A percentile compares a stretch with the other conserved stretches of the same genome.
These are phyloP conservation scores for Paraurostyla sp. DNA, from an alignment of 73 alveolate species.

Conservation along the genomic window DNA sequence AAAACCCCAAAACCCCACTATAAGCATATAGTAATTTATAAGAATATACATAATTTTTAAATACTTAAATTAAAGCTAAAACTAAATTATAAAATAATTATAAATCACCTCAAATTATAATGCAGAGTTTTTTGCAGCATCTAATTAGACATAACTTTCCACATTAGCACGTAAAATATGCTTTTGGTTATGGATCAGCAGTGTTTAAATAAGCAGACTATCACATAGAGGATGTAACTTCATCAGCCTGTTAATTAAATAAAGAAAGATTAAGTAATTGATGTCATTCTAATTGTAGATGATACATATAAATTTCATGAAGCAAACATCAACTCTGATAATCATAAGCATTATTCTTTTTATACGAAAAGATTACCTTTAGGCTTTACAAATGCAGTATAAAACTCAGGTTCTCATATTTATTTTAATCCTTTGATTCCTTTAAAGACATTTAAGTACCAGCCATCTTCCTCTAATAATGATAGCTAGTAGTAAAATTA, in stretches of 20 bases:
- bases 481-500: background rate
- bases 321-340: slow-evolving; percentile 55
- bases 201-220: slow-evolving; percentile 54
- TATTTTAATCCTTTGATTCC: slow-evolving; percentile 57
- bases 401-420: slow-evolving; percentile 34
- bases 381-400: background rate
- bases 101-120: too few relatives aligned
- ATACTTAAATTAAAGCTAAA: too few relatives aligned
- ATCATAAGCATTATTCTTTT: slow-evolving; percentile 57
- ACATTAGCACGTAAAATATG: slow-evolving; percentile 44
- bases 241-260: background rate
- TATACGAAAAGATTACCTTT: slow-evolving; percentile 44
- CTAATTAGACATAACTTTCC: slow-evolving; percentile 55
- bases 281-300: slow-evolving; percentile 68
- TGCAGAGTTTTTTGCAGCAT: slow-evolving; percentile 15
- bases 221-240: slow-evolving; percentile 32
- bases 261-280: slow-evolving; percentile 70
- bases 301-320: slow-evolving; percentile 71
- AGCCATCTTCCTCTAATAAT: background rate
- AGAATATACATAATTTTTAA: too few relatives aligned
- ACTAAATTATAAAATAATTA: too few relatives aligned
- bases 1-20: too few relatives aligned
- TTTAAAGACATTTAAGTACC: background rate
- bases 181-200: slow-evolving; percentile 64
- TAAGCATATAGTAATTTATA: too few relatives aligned